Evolutionary conservation across 345 rosid species (phyloP).

Genomic region (Crucihimalaya himalaica): DNA sequence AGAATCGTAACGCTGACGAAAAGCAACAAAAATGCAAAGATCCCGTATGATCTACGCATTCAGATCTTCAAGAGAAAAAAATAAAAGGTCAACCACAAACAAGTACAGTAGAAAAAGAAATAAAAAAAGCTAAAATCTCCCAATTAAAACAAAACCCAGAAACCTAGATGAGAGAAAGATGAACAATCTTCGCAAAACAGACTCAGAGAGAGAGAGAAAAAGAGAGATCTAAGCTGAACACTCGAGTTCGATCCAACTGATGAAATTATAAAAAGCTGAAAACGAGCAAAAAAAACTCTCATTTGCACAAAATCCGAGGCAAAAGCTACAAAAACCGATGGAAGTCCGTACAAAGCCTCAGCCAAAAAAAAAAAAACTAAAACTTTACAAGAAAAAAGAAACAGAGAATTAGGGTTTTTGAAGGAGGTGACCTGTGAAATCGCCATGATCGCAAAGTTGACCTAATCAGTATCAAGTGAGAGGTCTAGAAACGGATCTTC

Average conservation of each 20-base stretch:
- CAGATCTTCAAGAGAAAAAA: conserved; percentile 31
- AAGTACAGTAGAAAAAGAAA: conserved; percentile 15
- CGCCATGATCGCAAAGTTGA: conserved; percentile 26
- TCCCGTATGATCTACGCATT: conserved; percentile 41
- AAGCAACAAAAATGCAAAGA: conserved; percentile 33
- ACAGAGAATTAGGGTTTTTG: conserved; percentile 44
- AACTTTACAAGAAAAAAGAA: background rate
- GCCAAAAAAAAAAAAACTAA: background rate
- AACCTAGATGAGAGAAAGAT: background rate
- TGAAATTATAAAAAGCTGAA: background rate
- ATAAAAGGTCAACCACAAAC: conserved; percentile 35
- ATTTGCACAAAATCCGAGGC: conserved; percentile 37
- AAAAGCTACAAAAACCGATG: conserved; percentile 23
- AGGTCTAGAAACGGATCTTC: conserved; percentile 29
- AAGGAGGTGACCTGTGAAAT: conserved; percentile 32
- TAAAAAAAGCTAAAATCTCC: conserved; percentile 9
- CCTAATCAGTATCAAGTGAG: conserved; percentile 14
- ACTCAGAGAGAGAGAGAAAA: background rate
- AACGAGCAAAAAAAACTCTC: background rate
- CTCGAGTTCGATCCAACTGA: conserved; percentile 42
- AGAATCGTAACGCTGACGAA: conserved; percentile 39
- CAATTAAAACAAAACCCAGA: background rate
- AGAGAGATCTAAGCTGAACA: conserved; percentile 31
- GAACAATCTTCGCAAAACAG: background rate
- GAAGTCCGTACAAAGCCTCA: background rate